Evolutionary conservation across 129 eudicot genomes (phyloP), one percentile per base, ranked within the genome.

Genomic region (Scalesia atractyloides): DNA sequence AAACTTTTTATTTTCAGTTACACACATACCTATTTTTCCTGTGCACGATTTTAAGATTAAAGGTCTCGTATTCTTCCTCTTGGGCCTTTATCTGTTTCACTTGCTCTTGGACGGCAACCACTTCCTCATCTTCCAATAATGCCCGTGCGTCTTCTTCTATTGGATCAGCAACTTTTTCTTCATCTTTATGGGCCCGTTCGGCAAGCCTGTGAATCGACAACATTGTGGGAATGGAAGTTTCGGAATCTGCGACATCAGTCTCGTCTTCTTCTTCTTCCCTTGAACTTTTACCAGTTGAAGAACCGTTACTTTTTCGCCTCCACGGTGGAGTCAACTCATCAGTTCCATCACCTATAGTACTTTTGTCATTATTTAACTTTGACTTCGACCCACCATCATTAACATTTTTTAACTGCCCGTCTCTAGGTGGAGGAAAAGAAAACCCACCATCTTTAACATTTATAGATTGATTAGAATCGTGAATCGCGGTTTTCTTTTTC

Each of bases 11-110:
- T 54, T 8, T 54, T 54, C 61, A 54, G 5, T 56, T 30, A 60
- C 66, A 26, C 30, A 33, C 24, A 57, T 83, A 76, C 98, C 98
- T 93, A 90, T 93, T 93, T 84, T 93, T 93, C 78, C 98, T 78
- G 81, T 93, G 98, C 26, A 93, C 89, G 69, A 93, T 85, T 84
- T 92, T 92, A 75, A 92, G 88, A 66, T 92, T 84, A 36, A 92
- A 92, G 72, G 96, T 92, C 71, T 92, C 98, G 37, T 89, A 92
- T 76, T 92, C 98, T 66, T 92, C 98, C 71, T 92, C 98, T 66
- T 92, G 98, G 7, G 90, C 88, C 76, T 92, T 92, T 72, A 92
- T 92, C 78, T 92, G 96, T 68, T 88, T 92, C 44, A 92, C 95
- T 81, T 92, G 98, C 76, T 92, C 98, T 81, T 89, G 98, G 37